Conservation (phyloP, 1,284 basidiomycete species). For the Naganishia sp. region DNA sequence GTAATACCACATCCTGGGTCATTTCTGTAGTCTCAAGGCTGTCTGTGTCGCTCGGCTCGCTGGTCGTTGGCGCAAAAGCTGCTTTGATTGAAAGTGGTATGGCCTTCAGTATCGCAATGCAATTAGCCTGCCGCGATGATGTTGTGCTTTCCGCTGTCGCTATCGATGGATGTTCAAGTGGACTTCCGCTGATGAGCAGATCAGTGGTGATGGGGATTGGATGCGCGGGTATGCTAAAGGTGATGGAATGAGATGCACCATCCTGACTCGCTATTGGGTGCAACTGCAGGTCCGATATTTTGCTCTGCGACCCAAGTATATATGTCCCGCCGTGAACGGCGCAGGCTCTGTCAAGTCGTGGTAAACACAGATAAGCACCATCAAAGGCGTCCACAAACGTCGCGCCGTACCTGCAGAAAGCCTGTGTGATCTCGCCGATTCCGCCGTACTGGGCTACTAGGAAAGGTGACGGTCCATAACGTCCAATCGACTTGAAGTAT, state of each 20-base stretch:
- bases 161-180: background rate
- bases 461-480: slow-evolving; percentile 88
- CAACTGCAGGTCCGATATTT: slow-evolving; percentile 10
- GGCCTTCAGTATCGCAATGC: slow-evolving; percentile 17
- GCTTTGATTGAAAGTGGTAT: slow-evolving; percentile 8
- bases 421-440: slow-evolving; percentile 85
- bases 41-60: slow-evolving; percentile 29
- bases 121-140: slow-evolving; percentile 1
- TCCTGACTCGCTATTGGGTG: background rate
- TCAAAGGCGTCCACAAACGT: background rate
- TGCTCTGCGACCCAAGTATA: slow-evolving; percentile 62
- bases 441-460: slow-evolving; percentile 94
- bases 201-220: slow-evolving; percentile 22
- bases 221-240: slow-evolving; percentile 4
- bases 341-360: slow-evolving; percentile 60
- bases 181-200: slow-evolving; percentile 32
- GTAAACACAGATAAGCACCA: background rate
- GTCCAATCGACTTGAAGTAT: slow-evolving; percentile 77
- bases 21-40: slow-evolving; percentile 37
- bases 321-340: slow-evolving; percentile 84
- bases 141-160: background rate
- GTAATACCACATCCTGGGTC: slow-evolving; percentile 66
- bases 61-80: background rate
- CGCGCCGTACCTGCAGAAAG: slow-evolving; percentile 67
- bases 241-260: slow-evolving; percentile 7